Base-by-base conservation (phyloP, 2,329 filamentous ascomycete species). In the Alternaria consortialis region DNA sequence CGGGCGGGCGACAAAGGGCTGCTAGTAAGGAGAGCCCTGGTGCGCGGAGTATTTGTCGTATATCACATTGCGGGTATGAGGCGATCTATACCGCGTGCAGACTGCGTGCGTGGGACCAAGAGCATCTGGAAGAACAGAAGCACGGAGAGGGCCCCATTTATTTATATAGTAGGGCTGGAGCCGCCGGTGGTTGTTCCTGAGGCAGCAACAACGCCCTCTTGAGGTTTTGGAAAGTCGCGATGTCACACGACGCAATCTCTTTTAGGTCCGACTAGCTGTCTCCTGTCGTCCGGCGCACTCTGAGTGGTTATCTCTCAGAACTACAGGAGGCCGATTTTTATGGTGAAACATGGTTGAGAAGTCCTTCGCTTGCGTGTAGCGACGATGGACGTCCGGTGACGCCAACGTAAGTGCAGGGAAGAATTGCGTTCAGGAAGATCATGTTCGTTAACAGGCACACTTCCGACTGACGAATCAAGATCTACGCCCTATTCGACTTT, bases 1-100 rank as follows among this genome's bases (percentile, higher is more conserved):
- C 31, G 57, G 50, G 40, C 44, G 34, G 50, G 60, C 36, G 48
- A 52, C 25, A 39, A 47, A 63, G 34, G 34, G 62, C 51, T 64
- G 61, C 64, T 56, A 48, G 58, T 57, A 53, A 58, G 62, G 60
- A 64, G 31, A 66, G 64, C 62, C 67, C 61, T 60, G 62, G 53
- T 23, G 40, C 54, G 51, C 47, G 31, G 31, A 25, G 17, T 31
- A 47, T 32, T 53, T 39, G 57, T 63, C n/a, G 42, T 59, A 42
- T 56, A 51, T 29, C 43, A 54, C 50, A 34, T 36, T 44, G 46
- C 53, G 36, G 34, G 42, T 27, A 43, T 15, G 32, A 46, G 44
- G 34, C 44, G 25, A 56, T 56, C 36, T 36, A 20, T 40, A 48
- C 32, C 44, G 43, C 34, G 53, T 52, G 50, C 27, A 40, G 32